Evolutionary conservation across 2,329 filamentous ascomycete species (phyloP).

Genomic region (Talaromyces sp.): DNA sequence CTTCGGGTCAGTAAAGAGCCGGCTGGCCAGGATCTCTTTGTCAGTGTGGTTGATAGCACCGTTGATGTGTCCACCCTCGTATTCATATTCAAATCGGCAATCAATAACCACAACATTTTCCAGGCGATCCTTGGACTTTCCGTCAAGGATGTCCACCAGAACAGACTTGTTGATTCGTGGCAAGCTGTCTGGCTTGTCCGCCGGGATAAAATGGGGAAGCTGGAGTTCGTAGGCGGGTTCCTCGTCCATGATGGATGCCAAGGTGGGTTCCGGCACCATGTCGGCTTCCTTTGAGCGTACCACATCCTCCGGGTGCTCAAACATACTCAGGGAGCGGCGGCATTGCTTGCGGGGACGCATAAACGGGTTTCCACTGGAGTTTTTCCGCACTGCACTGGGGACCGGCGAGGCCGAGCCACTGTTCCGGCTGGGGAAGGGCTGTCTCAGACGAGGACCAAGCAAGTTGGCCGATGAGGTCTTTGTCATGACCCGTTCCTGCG

Average conservation of each 20-base stretch:
- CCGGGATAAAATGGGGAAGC: constrained; percentile 77
- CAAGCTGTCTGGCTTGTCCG: constrained; percentile 77
- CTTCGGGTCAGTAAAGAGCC: constrained; percentile 68
- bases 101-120: constrained; percentile 84
- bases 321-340: constrained; percentile 94
- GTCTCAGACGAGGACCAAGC: constrained; percentile 58
- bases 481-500: constrained; percentile 61
- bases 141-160: constrained; percentile 80
- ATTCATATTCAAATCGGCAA: constrained; percentile 98
- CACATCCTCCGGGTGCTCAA: constrained; percentile 83
- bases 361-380: constrained; percentile 57
- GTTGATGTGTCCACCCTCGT: constrained; percentile 90
- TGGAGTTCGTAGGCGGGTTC: constrained; percentile 69
- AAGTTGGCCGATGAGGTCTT: constrained; percentile 53
- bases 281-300: constrained; percentile 71
- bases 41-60: constrained; percentile 95
- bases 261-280: constrained; percentile 47
- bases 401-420: constrained; percentile 70
- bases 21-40: constrained; percentile 76
- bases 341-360: constrained; percentile 80
- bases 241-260: constrained; percentile 77
- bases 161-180: constrained; percentile 81
- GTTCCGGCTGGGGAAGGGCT: constrained; percentile 59
- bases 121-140: constrained; percentile 70
- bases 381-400: constrained; percentile 61